Percentiles rank a stretch among this genome's conserved stretches.
Conservation (phyloP, 352 stramenopile genomes). For the Phytophthora uliginosa region DNA sequence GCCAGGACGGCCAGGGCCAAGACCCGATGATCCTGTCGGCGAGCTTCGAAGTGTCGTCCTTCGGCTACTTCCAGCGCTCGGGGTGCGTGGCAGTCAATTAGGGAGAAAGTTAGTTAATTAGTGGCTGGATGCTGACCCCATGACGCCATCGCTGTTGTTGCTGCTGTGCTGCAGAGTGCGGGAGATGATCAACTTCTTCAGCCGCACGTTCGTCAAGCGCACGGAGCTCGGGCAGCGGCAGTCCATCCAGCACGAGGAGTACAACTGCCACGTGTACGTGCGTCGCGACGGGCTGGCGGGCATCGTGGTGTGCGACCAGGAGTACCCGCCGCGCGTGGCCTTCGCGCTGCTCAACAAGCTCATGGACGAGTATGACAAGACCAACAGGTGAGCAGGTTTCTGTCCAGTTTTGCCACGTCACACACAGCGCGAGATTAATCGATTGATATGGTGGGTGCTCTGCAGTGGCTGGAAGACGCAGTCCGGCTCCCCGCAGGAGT, state of each 20-base stretch:
- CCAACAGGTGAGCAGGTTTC: constrained; percentile 48
- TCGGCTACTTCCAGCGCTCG: constrained; percentile 89
- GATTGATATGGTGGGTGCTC: constrained; percentile 23
- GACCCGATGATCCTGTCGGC: constrained; percentile 78
- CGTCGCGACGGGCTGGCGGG: constrained; percentile 97
- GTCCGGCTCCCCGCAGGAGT: constrained; percentile 83
- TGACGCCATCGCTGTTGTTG: constrained; percentile 8
- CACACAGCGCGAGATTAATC: constrained; percentile 32
- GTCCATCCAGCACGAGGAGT: constrained; percentile 99
- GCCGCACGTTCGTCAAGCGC: constrained; percentile 98
- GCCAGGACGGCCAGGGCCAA: constrained; percentile 64
- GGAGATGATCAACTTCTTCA: constrained; percentile 99
- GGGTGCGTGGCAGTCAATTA: constrained; percentile 53
- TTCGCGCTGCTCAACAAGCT: constrained; percentile 98
- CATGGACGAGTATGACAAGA: constrained; percentile 96
- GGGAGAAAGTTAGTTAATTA: neutral
- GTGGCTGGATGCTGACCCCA: neutral
- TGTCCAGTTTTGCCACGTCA: constrained; percentile 23
- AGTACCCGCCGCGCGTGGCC: constrained; percentile 98
- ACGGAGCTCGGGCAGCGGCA: constrained; percentile 97
- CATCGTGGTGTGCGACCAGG: constrained; percentile 97
- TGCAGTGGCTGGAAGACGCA: constrained; percentile 69
- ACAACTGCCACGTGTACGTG: constrained; percentile 99
- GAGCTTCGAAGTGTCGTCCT: constrained; percentile 83
- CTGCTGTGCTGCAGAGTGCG: constrained; percentile 80